These are phyloP conservation scores for Xylariomycetidae sp. DNA, from an alignment of 2,329 filamentous ascomycete species.

Conservation along the genomic window DNA sequence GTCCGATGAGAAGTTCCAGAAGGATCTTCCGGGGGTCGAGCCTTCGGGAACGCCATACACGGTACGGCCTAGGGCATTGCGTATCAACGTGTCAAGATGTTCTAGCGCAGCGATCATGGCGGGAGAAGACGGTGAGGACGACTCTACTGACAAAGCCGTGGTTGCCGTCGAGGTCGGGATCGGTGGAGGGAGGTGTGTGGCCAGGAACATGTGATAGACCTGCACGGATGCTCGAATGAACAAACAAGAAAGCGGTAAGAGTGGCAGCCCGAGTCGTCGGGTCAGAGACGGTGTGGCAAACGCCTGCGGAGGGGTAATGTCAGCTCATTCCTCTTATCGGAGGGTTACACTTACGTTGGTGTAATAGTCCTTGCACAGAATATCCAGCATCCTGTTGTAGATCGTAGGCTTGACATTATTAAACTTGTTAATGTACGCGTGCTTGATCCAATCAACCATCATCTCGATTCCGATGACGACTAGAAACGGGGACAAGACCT, in stretches of 20 bases:
- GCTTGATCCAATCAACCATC: conserved; percentile 94
- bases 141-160: conserved; percentile 61
- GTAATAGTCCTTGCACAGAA: conserved; percentile 96
- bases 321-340: too few species aligned
- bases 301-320: too few species aligned
- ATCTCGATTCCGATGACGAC: conserved; percentile 95
- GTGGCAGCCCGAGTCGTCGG: conserved; percentile 80
- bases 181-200: conserved; percentile 75
- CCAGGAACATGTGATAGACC: conserved; percentile 97
- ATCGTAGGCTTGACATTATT: conserved; percentile 93
- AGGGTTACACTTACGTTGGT: conserved; percentile 61
- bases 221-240: conserved; percentile 94
- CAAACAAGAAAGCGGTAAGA: conserved; percentile 88
- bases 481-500: conserved; percentile 87
- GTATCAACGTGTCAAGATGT: conserved; percentile 72
- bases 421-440: conserved; percentile 97
- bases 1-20: conserved; percentile 60
- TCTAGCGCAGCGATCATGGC: conserved; percentile 73
- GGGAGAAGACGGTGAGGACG: conserved; percentile 60
- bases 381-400: conserved; percentile 85
- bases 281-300: conserved; percentile 89
- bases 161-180: conserved; percentile 62
- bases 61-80: conserved; percentile 70
- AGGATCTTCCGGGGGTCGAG: conserved; percentile 34
- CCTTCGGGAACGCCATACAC: conserved; percentile 58